phyloP scores from a whole-genome alignment of 345 rosid genomes.

The Eucalyptus shirleyi region DNA sequence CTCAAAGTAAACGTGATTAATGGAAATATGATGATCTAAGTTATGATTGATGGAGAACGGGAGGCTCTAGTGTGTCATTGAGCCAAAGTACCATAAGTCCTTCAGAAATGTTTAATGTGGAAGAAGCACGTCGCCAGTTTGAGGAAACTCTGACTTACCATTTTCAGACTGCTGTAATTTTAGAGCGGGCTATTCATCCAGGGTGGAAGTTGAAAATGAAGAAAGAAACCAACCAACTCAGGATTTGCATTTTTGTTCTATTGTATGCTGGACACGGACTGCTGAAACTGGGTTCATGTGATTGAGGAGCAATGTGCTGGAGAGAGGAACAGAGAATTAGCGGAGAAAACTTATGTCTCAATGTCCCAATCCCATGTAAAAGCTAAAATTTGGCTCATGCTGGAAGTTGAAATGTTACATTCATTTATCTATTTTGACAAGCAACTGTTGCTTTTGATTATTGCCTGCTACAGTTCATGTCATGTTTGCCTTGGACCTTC shows the following conservation, averaged over 20 bases:
- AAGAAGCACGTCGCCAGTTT: background rate
- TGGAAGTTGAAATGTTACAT: background rate
- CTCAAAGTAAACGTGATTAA: slow-evolving; percentile 12
- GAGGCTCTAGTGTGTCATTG: background rate
- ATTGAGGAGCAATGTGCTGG: background rate
- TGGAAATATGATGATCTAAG: background rate
- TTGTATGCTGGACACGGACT: background rate
- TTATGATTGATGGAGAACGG: background rate
- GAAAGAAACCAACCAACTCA: background rate
- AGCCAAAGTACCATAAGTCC: background rate
- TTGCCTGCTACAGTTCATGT: background rate
- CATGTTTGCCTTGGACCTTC: background rate
- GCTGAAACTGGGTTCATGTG: background rate
- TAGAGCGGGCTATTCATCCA: background rate
- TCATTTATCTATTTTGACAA: background rate
- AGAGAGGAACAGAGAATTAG: background rate
- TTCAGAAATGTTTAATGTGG: background rate
- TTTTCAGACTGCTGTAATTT: background rate
- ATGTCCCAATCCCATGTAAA: background rate
- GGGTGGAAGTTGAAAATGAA: background rate
- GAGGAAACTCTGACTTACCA: background rate
- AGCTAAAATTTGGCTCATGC: background rate
- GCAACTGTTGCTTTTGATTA: background rate
- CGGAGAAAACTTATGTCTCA: background rate
- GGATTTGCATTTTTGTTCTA: background rate